A percentile compares a stretch with the other conserved stretches of the same genome.
phyloP scores from a whole-genome alignment of 73 alveolate genomes.

The Tetrahymena malaccensis region DNA sequence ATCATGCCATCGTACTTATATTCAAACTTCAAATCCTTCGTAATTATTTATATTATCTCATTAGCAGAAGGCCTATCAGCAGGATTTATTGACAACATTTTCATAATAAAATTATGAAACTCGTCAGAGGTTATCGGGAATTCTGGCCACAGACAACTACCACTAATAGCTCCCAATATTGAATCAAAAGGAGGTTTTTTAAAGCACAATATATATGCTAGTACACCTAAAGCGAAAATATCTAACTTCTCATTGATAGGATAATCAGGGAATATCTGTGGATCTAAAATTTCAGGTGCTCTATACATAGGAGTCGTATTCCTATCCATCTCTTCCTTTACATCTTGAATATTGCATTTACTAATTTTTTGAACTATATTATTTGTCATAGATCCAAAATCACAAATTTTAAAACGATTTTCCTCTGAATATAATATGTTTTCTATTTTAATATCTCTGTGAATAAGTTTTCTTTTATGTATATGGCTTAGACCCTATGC shows the following conservation, averaged over 20 bases:
- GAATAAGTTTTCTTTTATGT: conserved; percentile 14
- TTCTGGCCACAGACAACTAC: conserved; percentile 18
- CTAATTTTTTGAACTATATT: background rate
- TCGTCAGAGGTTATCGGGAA: conserved; percentile 4
- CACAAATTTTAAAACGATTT: conserved; percentile 18
- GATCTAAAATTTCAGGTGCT: conserved; percentile 36
- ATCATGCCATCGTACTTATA: background rate
- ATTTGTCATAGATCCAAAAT: conserved; percentile 28
- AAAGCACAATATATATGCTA: conserved; percentile 14
- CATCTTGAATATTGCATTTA: background rate
- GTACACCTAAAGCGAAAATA: conserved; percentile 34
- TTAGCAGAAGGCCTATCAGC: conserved; percentile 26
- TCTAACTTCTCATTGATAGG: conserved; percentile 23
- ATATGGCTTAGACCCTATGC: conserved; percentile 3
- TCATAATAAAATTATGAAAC: background rate
- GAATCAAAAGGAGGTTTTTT: conserved; percentile 41
- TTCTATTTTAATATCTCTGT: conserved; percentile 41
- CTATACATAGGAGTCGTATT: conserved; percentile 38
- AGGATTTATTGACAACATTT: conserved; percentile 1
- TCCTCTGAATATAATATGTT: conserved; percentile 2
- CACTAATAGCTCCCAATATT: conserved; percentile 31
- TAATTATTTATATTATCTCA: background rate
- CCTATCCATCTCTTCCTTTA: conserved; percentile 35
- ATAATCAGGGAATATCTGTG: background rate
- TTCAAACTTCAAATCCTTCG: background rate